A percentile compares a stretch with the other conserved stretches of the same genome.
phyloP scores from a whole-genome alignment of 202 grass and related monocot genomes.

The Setaria italica region DNA sequence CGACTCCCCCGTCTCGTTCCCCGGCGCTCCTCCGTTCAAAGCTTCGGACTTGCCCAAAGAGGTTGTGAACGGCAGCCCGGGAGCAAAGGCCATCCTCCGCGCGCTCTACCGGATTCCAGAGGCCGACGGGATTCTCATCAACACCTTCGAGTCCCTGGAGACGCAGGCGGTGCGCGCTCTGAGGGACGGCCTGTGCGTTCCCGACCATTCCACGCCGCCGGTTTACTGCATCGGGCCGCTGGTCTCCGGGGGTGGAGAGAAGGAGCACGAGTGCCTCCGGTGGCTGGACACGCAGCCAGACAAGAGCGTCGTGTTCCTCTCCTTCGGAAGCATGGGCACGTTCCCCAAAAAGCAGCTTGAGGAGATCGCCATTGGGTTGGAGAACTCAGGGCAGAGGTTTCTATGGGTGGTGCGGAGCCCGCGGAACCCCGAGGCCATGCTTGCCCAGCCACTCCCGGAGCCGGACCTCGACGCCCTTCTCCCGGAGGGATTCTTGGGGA shows the following conservation, averaged over 20 bases:
- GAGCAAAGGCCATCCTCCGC: not conserved
- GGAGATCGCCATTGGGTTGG: conserved; percentile 62
- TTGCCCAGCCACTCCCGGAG: conserved; percentile 17
- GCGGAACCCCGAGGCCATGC: not conserved
- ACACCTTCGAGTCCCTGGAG: conserved; percentile 61
- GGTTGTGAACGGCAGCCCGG: not conserved
- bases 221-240: conserved; percentile 69
- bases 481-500: conserved; percentile 62
- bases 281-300: conserved; percentile 70
- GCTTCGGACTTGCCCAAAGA: conserved; percentile 43
- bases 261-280: conserved; percentile 43
- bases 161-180: conserved; percentile 35
- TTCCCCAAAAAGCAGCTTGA: conserved; percentile 61
- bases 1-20: conserved; percentile 32
- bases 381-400: conserved; percentile 62
- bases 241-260: not conserved
- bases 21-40: conserved; percentile 49
- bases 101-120: conserved; percentile 11
- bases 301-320: conserved; percentile 66
- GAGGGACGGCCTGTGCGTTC: conserved; percentile 50
- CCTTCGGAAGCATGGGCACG: conserved; percentile 63
- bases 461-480: conserved; percentile 58
- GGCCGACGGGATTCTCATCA: conserved; percentile 53
- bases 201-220: conserved; percentile 40
- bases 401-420: conserved; percentile 72